Conservation (phyloP, 2,329 filamentous ascomycete genomes). For the Neophaeococcomyces mojaviensis region DNA sequence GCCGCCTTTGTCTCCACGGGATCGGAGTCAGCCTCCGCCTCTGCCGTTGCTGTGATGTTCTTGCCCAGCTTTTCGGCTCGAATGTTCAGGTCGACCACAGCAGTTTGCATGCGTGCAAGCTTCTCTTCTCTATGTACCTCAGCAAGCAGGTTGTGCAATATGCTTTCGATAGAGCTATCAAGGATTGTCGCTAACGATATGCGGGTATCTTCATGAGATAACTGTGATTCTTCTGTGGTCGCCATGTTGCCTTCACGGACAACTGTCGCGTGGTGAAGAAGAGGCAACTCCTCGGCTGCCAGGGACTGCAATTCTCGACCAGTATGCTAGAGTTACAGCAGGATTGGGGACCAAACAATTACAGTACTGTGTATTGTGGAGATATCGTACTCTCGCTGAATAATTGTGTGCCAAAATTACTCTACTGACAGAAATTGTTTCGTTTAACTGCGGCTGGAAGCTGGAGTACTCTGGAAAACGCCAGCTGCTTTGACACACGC, state of each 20-base stretch:
- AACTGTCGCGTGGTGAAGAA: too few relatives aligned
- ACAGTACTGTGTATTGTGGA: too few relatives aligned
- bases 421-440: background rate
- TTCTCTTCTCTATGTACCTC: conserved; percentile 55
- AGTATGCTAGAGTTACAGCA: too few relatives aligned
- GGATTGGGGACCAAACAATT: too few relatives aligned
- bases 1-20: conserved; percentile 44
- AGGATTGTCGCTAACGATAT: conserved; percentile 36
- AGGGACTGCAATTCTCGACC: too few relatives aligned
- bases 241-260: background rate
- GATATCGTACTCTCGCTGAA: too few relatives aligned
- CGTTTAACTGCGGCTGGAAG: background rate
- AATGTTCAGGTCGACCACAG: conserved; percentile 37
- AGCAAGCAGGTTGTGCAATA: conserved; percentile 53
- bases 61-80: conserved; percentile 30
- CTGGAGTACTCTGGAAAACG: background rate
- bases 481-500: background rate
- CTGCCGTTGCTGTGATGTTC: conserved; percentile 28
- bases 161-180: conserved; percentile 51
- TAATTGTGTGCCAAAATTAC: too few relatives aligned
- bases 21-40: conserved; percentile 26
- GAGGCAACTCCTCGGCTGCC: too few relatives aligned
- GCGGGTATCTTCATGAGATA: conserved; percentile 3
- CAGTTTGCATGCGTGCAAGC: conserved; percentile 49
- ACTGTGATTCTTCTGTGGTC: background rate